Conservation (phyloP, 1,139 yeast genomes). For the Candida sp. region DNA sequence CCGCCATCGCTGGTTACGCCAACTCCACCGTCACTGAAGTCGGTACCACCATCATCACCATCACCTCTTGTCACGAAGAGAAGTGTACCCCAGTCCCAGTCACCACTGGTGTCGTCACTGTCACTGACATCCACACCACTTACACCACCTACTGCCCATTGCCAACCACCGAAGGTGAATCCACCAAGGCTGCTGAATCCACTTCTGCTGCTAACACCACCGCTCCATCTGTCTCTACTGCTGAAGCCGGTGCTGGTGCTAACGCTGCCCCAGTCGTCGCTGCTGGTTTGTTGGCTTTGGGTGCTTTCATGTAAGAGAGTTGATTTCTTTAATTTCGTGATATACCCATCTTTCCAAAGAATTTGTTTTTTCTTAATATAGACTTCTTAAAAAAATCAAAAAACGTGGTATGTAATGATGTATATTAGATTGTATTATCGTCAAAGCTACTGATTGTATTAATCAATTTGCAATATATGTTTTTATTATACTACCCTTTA, state of each 20-base stretch:
- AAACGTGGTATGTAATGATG: background rate
- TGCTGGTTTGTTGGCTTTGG: constrained; percentile 22
- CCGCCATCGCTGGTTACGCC: constrained; percentile 10
- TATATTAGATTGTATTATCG: background rate
- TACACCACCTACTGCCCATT: constrained; percentile 41
- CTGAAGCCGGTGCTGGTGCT: constrained; percentile 17
- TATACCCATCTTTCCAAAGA: constrained; percentile 10
- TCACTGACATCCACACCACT: constrained; percentile 27
- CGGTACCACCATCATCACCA: constrained; percentile 39
- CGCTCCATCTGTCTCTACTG: constrained; percentile 22
- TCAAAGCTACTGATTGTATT: constrained; percentile 2
- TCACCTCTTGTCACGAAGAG: constrained; percentile 50
- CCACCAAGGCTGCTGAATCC: constrained; percentile 15
- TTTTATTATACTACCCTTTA: background rate
- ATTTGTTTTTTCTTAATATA: constrained; percentile 2
- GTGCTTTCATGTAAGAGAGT: constrained; percentile 14
- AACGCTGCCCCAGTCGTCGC: constrained; percentile 22
- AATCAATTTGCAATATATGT: background rate
- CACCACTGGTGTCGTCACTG: constrained; percentile 37
- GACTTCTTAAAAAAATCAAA: background rate
- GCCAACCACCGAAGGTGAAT: constrained; percentile 7
- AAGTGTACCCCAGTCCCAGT: constrained; percentile 33
- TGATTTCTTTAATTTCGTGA: constrained; percentile 1
- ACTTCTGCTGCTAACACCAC: constrained; percentile 28
- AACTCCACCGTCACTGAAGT: constrained; percentile 36